phyloP scores from a whole-genome alignment of 192 early-diverging fungal species.

The Obelidium mucronatum region DNA sequence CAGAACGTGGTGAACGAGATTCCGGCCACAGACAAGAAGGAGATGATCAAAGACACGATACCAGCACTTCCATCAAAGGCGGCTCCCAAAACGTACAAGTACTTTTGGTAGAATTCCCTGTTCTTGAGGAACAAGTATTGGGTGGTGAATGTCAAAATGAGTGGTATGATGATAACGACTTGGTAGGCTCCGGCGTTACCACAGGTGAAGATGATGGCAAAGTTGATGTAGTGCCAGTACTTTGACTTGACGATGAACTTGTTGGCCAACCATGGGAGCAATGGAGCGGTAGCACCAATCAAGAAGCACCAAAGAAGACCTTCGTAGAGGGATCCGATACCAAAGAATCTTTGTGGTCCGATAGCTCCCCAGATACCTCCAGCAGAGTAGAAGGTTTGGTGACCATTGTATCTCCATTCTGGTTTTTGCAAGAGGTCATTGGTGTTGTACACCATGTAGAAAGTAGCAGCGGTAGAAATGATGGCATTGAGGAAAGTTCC shows the following conservation, averaged over 20 bases:
- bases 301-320: conserved; percentile 36
- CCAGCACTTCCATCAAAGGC: conserved; percentile 60
- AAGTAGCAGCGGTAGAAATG: conserved; percentile 70
- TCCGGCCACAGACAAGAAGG: not conserved
- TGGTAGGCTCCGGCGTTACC: conserved; percentile 12
- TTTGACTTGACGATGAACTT: conserved; percentile 46
- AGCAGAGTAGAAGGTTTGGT: conserved; percentile 37
- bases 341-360: conserved; percentile 68
- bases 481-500: conserved; percentile 75
- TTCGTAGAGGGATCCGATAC: conserved; percentile 39
- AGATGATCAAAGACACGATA: conserved; percentile 5
- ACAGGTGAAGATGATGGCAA: conserved; percentile 24
- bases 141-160: not conserved
- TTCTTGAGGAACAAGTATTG: conserved; percentile 37
- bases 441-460: conserved; percentile 33
- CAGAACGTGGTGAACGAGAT: conserved; percentile 8
- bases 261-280: conserved; percentile 50
- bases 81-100: conserved; percentile 60
- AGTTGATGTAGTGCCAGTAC: conserved; percentile 25
- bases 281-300: conserved; percentile 43
- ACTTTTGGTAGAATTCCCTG: conserved; percentile 39
- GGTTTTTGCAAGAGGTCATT: conserved; percentile 13
- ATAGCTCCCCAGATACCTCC: conserved; percentile 61
- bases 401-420: conserved; percentile 24
- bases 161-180: not conserved